Percentiles rank a stretch among this genome's conserved stretches.
Evolutionary conservation across 2,329 filamentous ascomycete genomes (phyloP).

Genomic region (Diaporthe longicolla): DNA sequence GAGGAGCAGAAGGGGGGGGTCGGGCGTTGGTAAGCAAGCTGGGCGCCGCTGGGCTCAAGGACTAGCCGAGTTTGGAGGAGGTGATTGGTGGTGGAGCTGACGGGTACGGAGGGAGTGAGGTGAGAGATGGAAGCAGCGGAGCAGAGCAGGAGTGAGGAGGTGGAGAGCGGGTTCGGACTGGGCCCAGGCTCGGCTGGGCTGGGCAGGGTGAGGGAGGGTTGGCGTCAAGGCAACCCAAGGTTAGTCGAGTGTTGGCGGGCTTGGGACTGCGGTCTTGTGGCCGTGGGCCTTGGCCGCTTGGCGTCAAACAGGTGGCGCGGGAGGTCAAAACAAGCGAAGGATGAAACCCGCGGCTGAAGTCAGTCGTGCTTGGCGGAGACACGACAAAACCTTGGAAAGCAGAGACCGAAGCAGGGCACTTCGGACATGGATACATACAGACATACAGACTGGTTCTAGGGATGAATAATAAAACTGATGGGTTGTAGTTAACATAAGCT

Average conservation of each 20-base stretch:
- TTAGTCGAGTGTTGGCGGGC: slow-evolving; percentile 1
- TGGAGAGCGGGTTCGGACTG: slow-evolving; percentile 32
- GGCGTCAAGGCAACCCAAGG: slow-evolving; percentile 4
- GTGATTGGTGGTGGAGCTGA: slow-evolving; percentile 30
- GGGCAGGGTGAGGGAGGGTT: slow-evolving; percentile 22
- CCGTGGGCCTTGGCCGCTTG: slow-evolving; percentile 32
- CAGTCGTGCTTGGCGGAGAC: slow-evolving; percentile 34
- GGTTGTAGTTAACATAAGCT: no score
- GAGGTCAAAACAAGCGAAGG: slow-evolving; percentile 38
- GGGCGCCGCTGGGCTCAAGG: slow-evolving; percentile 18
- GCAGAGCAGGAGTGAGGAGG: slow-evolving; percentile 18
- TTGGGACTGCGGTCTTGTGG: slow-evolving; percentile 14
- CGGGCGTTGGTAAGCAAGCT: slow-evolving; percentile 26
- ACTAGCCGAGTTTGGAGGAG: slow-evolving; percentile 32
- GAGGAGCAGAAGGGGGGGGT: not conserved
- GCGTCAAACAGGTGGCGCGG: slow-evolving; percentile 30
- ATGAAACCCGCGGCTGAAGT: slow-evolving; percentile 37
- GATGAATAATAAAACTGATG: not conserved
- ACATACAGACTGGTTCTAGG: not conserved
- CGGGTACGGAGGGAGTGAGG: not conserved
- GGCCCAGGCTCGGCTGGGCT: slow-evolving; percentile 35
- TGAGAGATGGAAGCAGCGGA: slow-evolving; percentile 13
- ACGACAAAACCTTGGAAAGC: slow-evolving; percentile 25
- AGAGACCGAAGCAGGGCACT: slow-evolving; percentile 6
- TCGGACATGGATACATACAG: no score